Conservation (phyloP, 129 eudicot species). For the Mikania micrantha region DNA sequence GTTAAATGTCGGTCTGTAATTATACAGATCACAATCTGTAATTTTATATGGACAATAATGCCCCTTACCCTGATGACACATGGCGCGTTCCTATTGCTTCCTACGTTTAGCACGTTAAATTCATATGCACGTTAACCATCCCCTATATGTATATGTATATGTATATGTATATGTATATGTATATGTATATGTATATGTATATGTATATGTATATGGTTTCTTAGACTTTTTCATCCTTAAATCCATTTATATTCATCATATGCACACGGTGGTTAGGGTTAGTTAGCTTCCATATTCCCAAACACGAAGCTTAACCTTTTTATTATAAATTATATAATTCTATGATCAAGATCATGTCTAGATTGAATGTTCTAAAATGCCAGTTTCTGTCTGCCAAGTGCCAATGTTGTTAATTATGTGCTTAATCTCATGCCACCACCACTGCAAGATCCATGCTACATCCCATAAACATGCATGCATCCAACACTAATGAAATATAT, state of each 20-base stretch:
- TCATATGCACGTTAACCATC: too few species aligned
- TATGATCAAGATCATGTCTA: slow-evolving; percentile 11
- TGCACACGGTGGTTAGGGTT: slow-evolving; percentile 19
- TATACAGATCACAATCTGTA: too few species aligned
- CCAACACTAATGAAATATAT: background rate
- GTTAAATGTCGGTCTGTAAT: too few species aligned
- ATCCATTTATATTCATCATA: slow-evolving; percentile 30
- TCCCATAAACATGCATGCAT: background rate
- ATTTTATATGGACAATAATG: too few species aligned
- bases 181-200: background rate
- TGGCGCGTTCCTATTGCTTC: too few species aligned
- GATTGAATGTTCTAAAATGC: slow-evolving; percentile 34
- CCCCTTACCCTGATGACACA: too few species aligned
- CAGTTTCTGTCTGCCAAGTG: slow-evolving; percentile 26
- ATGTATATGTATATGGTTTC: too few species aligned
- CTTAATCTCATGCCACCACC: slow-evolving; percentile 21
- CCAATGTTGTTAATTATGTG: slow-evolving; percentile 14
- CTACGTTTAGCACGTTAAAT: too few species aligned
- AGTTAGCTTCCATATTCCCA: slow-evolving; percentile 52
- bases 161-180: background rate
- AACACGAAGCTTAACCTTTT: slow-evolving; percentile 27
- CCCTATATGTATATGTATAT: too few species aligned
- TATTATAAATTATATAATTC: background rate
- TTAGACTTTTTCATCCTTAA: slow-evolving; percentile 13
- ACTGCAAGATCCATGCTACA: background rate